A percentile compares a stretch with the other conserved stretches of the same genome.
phyloP scores from a whole-genome alignment of 139 green algal genomes.

The Cymbomonas tetramitiformis region DNA sequence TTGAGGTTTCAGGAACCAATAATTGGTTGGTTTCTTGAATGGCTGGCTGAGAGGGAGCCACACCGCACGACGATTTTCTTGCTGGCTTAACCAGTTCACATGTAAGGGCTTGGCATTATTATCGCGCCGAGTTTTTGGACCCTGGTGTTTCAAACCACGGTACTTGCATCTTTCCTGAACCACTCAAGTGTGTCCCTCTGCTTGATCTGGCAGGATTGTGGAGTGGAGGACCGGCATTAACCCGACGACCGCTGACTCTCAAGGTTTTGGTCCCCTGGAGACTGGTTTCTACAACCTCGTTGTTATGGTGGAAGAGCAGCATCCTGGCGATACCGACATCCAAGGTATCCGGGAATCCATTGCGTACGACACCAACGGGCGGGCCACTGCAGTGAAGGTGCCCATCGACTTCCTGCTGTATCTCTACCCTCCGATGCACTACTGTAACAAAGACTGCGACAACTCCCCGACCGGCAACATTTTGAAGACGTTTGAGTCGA shows the following conservation, averaged over 20 bases:
- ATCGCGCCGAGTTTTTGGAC: too few relatives aligned
- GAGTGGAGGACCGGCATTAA: background rate
- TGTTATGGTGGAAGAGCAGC: conserved; percentile 8
- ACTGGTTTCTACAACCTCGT: conserved; percentile 22
- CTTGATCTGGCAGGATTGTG: background rate
- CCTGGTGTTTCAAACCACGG: too few relatives aligned
- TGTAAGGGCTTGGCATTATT: too few relatives aligned
- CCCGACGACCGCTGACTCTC: background rate
- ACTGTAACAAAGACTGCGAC: conserved; percentile 13
- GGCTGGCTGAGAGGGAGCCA: too few relatives aligned
- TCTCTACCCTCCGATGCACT: conserved; percentile 18
- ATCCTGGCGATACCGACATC: background rate
- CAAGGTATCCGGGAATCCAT: background rate
- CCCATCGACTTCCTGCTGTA: conserved; percentile 21
- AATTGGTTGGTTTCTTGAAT: too few relatives aligned
- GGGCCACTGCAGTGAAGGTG: conserved; percentile 4
- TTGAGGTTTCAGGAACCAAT: conserved; percentile 4
- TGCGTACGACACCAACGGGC: background rate
- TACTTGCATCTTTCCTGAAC: conserved; percentile 2
- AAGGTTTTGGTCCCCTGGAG: background rate
- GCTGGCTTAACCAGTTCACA: too few relatives aligned
- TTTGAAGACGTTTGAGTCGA: background rate
- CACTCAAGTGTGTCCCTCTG: background rate
- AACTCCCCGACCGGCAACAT: background rate
- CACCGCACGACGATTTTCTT: too few relatives aligned